Evolutionary conservation across 495 filamentous ascomycete species (phyloP).

Genomic region (Xylaria curta): DNA sequence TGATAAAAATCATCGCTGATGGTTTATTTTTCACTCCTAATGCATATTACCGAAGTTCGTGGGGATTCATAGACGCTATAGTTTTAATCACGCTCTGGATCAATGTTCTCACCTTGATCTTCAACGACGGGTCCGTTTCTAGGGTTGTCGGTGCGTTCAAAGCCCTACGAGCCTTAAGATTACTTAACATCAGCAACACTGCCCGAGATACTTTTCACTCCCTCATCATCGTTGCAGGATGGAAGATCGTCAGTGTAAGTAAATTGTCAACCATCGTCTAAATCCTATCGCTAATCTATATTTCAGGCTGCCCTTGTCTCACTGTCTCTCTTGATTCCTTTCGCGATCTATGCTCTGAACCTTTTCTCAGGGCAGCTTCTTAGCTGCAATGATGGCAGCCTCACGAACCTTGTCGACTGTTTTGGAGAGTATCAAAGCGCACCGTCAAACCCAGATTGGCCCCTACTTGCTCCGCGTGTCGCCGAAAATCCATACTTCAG

Average conservation of each 20-base stretch:
- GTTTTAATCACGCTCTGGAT: constrained; percentile 96
- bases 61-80: constrained; percentile 94
- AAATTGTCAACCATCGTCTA: background rate
- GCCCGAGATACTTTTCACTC: constrained; percentile 97
- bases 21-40: constrained; percentile 98
- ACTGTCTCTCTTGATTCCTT: constrained; percentile 90
- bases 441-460: constrained; percentile 77
- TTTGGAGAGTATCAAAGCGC: constrained; percentile 78
- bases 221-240: constrained; percentile 88
- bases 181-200: constrained; percentile 96
- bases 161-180: constrained; percentile 87
- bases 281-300: constrained; percentile 18
- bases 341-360: constrained; percentile 93
- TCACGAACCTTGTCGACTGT: constrained; percentile 72
- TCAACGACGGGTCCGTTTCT: constrained; percentile 78
- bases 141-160: constrained; percentile 96
- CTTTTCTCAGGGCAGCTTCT: constrained; percentile 86
- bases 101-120: constrained; percentile 83
- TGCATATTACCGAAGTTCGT: constrained; percentile 94
- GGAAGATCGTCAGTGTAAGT: constrained; percentile 76
- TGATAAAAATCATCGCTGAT: constrained; percentile 94
- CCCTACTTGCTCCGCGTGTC: constrained; percentile 79
- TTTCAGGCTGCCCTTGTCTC: constrained; percentile 84
- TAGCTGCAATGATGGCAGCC: constrained; percentile 76
- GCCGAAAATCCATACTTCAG: constrained; percentile 83